Percentiles rank a stretch among this genome's conserved stretches.
phyloP scores from a whole-genome alignment of 2,329 filamentous ascomycete species.

The Epichloe typhina region DNA sequence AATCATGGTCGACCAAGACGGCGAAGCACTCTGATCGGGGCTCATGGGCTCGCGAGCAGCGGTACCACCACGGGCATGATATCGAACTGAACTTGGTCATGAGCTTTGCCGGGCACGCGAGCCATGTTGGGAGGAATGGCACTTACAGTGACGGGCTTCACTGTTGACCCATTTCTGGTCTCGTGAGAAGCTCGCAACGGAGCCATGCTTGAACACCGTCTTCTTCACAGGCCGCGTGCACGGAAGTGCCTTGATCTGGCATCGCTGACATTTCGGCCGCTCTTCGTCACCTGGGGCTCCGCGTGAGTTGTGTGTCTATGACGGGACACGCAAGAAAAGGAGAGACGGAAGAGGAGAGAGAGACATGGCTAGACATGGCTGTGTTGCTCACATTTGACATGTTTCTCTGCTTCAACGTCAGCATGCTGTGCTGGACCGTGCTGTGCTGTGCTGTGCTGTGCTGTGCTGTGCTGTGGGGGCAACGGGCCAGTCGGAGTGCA shows the following conservation, averaged over 20 bases:
- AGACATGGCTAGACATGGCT: too few species aligned
- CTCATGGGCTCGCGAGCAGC: conserved; percentile 1
- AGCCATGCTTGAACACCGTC: conserved; percentile 24
- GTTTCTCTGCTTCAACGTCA: conserved; percentile 17
- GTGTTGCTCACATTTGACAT: conserved; percentile 20
- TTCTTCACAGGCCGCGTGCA: conserved; percentile 21
- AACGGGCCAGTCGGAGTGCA: neutral
- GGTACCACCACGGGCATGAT: conserved; percentile 9
- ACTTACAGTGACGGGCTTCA: conserved; percentile 21
- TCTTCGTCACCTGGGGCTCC: conserved; percentile 22
- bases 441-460: neutral
- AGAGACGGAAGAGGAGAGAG: too few species aligned
- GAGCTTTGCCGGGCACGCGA: neutral
- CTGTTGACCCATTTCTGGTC: conserved; percentile 25
- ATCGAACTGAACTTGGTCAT: conserved; percentile 7
- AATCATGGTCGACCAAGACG: neutral
- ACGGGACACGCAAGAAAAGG: too few species aligned
- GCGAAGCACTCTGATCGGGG: neutral
- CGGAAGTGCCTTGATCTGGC: conserved; percentile 18
- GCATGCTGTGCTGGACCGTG: neutral
- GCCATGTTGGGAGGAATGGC: neutral
- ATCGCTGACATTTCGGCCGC: conserved; percentile 23
- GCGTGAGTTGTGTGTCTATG: neutral
- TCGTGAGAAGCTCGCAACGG: conserved; percentile 18
- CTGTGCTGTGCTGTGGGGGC: neutral